A percentile compares a stretch with the other conserved stretches of the same genome.
These are phyloP conservation scores for Panicum hallii DNA, from an alignment of 202 grass and related monocot genomes.

Conservation along the genomic window DNA sequence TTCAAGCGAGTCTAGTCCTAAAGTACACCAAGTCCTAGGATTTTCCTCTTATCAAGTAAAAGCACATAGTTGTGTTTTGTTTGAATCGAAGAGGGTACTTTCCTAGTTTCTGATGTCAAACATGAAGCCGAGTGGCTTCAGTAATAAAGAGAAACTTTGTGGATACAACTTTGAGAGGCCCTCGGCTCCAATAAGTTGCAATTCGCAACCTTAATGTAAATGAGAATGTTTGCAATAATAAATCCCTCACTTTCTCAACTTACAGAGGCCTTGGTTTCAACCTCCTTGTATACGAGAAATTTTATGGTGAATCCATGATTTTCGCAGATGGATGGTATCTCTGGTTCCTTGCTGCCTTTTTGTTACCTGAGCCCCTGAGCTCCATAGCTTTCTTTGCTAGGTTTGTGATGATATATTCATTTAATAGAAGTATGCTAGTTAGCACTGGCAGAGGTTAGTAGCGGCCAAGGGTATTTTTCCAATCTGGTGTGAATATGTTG, in stretches of 20 bases:
- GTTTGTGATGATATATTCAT: too few species aligned
- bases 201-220: conserved; percentile 18
- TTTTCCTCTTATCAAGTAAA: conserved; percentile 74
- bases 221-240: conserved; percentile 43
- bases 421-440: background rate
- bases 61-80: conserved; percentile 76
- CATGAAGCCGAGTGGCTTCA: conserved; percentile 4
- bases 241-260: conserved; percentile 26
- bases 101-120: conserved; percentile 30
- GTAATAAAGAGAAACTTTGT: conserved; percentile 30
- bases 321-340: background rate
- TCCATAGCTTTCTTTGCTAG: background rate
- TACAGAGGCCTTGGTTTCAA: background rate
- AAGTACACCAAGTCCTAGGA: conserved; percentile 54
- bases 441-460: background rate
- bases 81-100: conserved; percentile 66
- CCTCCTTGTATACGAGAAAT: background rate
- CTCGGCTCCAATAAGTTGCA: conserved; percentile 32
- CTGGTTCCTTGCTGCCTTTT: conserved; percentile 6
- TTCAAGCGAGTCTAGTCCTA: conserved; percentile 44
- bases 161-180: conserved; percentile 16
- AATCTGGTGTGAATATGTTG: conserved; percentile 62
- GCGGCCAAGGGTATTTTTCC: background rate
- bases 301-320: conserved; percentile 13
- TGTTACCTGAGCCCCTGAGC: background rate